Percentiles rank a stretch among this genome's conserved stretches.
phyloP scores from a whole-genome alignment of 495 filamentous ascomycete genomes.

The Penicillium subrubescens region DNA sequence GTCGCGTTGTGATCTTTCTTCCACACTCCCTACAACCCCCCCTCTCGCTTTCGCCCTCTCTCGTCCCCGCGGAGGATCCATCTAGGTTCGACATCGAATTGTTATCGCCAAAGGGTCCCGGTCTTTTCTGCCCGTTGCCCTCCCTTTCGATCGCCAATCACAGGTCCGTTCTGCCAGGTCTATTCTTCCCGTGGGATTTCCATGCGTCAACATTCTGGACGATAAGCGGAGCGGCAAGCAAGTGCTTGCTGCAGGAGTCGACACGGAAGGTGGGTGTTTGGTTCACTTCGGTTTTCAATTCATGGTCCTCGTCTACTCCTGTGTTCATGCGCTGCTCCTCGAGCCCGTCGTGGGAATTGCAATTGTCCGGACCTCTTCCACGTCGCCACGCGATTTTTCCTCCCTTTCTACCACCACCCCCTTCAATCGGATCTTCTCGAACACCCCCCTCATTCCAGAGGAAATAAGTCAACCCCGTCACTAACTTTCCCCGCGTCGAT shows the following conservation, averaged over 20 bases:
- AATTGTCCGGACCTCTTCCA: constrained; percentile 1
- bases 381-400: constrained; percentile 28
- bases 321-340: neutral
- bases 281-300: constrained; percentile 6
- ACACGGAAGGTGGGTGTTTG: constrained; percentile 51
- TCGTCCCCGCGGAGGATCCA: neutral
- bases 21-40: neutral
- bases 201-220: constrained; percentile 57
- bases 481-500: constrained; percentile 21
- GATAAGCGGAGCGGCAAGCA: constrained; percentile 57
- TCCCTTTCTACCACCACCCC: constrained; percentile 5
- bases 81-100: neutral
- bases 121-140: constrained; percentile 1
- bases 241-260: constrained; percentile 57
- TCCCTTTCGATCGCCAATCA: constrained; percentile 26
- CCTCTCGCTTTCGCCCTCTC: neutral
- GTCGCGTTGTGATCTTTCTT: constrained; percentile 12
- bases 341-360: neutral
- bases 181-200: constrained; percentile 39
- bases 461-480: neutral
- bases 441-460: constrained; percentile 13
- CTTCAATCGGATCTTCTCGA: constrained; percentile 8
- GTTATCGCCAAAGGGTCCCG: neutral
- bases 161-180: constrained; percentile 34
- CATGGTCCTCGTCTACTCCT: neutral